Base-by-base conservation (phyloP, 768 basidiomycete genomes). In the Rhizopogon rudus region DNA sequence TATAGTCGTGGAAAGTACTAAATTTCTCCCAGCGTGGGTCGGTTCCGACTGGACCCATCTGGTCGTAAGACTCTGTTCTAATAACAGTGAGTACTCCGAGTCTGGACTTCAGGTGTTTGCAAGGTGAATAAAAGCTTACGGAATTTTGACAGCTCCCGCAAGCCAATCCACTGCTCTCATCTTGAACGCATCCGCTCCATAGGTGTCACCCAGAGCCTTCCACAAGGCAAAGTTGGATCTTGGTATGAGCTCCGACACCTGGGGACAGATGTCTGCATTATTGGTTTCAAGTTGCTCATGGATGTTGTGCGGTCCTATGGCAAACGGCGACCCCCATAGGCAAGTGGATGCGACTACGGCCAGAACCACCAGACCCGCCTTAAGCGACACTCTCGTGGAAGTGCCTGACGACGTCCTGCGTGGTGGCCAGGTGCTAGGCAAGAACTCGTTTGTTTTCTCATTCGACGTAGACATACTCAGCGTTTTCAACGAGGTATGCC, bases 21-120 rank as follows among this genome's bases (percentile, higher is more conserved):
- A 86, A 84, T 25, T 71, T 75, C 31, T 80, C 72, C 84, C 83
- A 86, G 14, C 78, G 76, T 5, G 74, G 69, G 60, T 83, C 81
- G 13, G 68, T 66, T 16, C 77, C 81, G 6, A 81, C 69, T 0
- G 73, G 73, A 0, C 63, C 71, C 77, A 80, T 79, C 51, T 70
- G 61, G 56, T 83, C 81, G 62, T 70, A 81, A 1, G 75, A 76
- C 59, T 80, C 79, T 13, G 81, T 83, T 25, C 81, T 82, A 45
- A 51, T 58, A 28, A 16, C 40, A 40, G 45, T 62, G 37, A 61
- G 54, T 44, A 3, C 31, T 52, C 29, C 4, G 25, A 25, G 25
- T 22, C n/a, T 51, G n/a, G n/a, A 28, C 35, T 29, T 39, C 22
- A 39, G 20, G 28, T 37, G 48, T 40, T 44, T 3, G 10, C 28